Evolutionary conservation across 805 yeast genomes (phyloP).

Genomic region (Clavispora santaluciae): DNA sequence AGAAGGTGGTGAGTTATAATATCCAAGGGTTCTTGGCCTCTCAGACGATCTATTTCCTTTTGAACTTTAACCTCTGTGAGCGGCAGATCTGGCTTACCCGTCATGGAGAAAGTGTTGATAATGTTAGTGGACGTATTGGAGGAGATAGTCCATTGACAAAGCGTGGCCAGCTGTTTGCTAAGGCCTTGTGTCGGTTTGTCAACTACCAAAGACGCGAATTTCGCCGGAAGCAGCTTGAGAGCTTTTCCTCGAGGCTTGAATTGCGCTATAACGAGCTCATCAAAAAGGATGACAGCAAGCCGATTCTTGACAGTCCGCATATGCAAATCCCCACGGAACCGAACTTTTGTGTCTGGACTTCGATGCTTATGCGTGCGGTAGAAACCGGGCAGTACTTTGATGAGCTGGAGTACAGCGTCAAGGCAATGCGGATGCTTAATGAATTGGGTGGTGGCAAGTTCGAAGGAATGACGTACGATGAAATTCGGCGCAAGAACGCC

Average conservation of each 20-base stretch:
- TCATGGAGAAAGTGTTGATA: slow-evolving; percentile 89
- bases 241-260: slow-evolving; percentile 43
- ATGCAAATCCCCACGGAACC: slow-evolving; percentile 51
- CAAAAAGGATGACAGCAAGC: slow-evolving; percentile 14
- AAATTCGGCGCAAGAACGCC: slow-evolving; percentile 69
- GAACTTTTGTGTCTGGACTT: slow-evolving; percentile 86
- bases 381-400: slow-evolving; percentile 76
- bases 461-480: slow-evolving; percentile 90
- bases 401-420: slow-evolving; percentile 67
- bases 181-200: slow-evolving; percentile 71
- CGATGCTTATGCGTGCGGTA: slow-evolving; percentile 73
- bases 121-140: slow-evolving; percentile 81
- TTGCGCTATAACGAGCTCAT: slow-evolving; percentile 34
- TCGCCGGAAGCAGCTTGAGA: slow-evolving; percentile 53
- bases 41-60: slow-evolving; percentile 83
- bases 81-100: slow-evolving; percentile 93
- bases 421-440: slow-evolving; percentile 89
- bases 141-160: slow-evolving; percentile 82
- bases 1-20: slow-evolving; percentile 87
- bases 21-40: slow-evolving; percentile 85
- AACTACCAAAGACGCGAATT: slow-evolving; percentile 65
- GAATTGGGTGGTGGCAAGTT: slow-evolving; percentile 91
- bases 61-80: slow-evolving; percentile 77
- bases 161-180: slow-evolving; percentile 72
- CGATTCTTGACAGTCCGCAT: slow-evolving; percentile 12